A percentile compares a stretch with the other conserved stretches of the same genome.
Evolutionary conservation across 805 yeast genomes (phyloP).

Genomic region (Metschnikowia lunata): DNA sequence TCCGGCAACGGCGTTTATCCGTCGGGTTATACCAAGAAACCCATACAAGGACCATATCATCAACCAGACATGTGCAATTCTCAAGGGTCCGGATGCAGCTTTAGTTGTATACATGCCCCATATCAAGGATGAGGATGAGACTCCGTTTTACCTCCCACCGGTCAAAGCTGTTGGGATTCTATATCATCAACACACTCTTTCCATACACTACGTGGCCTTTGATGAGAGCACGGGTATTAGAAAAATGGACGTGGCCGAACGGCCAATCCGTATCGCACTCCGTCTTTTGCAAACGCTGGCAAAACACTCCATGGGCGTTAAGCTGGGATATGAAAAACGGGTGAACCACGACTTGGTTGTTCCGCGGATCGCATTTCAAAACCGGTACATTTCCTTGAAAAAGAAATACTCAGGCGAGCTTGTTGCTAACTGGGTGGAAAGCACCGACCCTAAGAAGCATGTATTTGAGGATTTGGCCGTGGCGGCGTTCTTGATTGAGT

Average conservation of each 20-base stretch:
- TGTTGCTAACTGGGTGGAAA: constrained; percentile 85
- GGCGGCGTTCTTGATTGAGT: constrained; percentile 87
- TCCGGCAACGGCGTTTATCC: constrained; percentile 53
- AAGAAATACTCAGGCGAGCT: constrained; percentile 72
- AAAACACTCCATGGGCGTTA: constrained; percentile 81
- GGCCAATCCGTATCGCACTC: constrained; percentile 78
- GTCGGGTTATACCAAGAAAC: constrained; percentile 87
- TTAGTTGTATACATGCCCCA: constrained; percentile 79
- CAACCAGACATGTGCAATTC: constrained; percentile 74
- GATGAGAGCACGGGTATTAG: constrained; percentile 3
- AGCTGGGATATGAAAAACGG: constrained; percentile 80
- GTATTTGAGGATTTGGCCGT: constrained; percentile 95
- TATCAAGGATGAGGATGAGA: constrained; percentile 49
- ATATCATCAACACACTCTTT: constrained; percentile 43
- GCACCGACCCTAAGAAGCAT: constrained; percentile 91
- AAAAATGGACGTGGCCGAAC: constrained; percentile 43
- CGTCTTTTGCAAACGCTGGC: constrained; percentile 72
- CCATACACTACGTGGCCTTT: constrained; percentile 76
- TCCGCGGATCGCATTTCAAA: constrained; percentile 76
- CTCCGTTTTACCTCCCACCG: constrained; percentile 87
- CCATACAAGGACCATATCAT: constrained; percentile 79
- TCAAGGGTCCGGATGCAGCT: constrained; percentile 38
- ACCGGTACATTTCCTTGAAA: constrained; percentile 72
- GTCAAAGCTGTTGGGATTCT: constrained; percentile 75
- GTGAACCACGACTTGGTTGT: constrained; percentile 87